phyloP scores from a whole-genome alignment of 805 yeast species.

The Suhomyces faveliae region DNA sequence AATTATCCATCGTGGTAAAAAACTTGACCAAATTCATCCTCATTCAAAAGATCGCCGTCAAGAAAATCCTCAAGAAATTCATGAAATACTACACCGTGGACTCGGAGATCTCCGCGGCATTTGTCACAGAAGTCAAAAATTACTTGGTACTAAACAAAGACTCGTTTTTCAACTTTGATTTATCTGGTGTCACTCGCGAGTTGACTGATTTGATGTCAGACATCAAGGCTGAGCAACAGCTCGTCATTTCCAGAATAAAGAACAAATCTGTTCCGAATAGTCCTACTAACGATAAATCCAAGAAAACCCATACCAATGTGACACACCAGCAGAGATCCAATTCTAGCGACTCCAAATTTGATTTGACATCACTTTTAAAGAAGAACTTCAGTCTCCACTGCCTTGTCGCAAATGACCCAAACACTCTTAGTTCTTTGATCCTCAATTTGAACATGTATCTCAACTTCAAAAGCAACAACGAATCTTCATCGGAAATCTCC shows the following conservation, averaged over 20 bases:
- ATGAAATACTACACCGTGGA: constrained; percentile 40
- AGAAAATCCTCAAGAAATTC: constrained; percentile 73
- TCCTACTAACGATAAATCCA: neutral
- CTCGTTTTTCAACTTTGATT: constrained; percentile 60
- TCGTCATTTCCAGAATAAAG: constrained; percentile 3
- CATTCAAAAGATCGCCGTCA: constrained; percentile 70
- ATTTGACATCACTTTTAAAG: constrained; percentile 29
- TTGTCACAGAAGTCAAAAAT: constrained; percentile 29
- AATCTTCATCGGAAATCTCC: constrained; percentile 14
- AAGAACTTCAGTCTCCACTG: constrained; percentile 37
- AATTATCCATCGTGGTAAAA: constrained; percentile 50
- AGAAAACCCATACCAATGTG: neutral
- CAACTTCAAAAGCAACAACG: constrained; percentile 22
- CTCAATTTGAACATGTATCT: constrained; percentile 36
- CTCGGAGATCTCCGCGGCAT: constrained; percentile 17
- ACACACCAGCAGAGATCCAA: neutral
- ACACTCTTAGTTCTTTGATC: constrained; percentile 31
- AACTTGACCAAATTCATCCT: constrained; percentile 67
- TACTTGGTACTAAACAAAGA: constrained; percentile 42
- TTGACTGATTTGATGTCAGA: constrained; percentile 46
- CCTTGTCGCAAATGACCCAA: constrained; percentile 34
- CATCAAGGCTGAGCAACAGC: constrained; percentile 11
- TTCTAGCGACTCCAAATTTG: constrained; percentile 24
- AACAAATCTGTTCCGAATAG: neutral
- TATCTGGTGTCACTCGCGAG: constrained; percentile 60